Evolutionary conservation across 768 basidiomycete genomes (phyloP).

Genomic region (Hebeloma cylindrosporum): DNA sequence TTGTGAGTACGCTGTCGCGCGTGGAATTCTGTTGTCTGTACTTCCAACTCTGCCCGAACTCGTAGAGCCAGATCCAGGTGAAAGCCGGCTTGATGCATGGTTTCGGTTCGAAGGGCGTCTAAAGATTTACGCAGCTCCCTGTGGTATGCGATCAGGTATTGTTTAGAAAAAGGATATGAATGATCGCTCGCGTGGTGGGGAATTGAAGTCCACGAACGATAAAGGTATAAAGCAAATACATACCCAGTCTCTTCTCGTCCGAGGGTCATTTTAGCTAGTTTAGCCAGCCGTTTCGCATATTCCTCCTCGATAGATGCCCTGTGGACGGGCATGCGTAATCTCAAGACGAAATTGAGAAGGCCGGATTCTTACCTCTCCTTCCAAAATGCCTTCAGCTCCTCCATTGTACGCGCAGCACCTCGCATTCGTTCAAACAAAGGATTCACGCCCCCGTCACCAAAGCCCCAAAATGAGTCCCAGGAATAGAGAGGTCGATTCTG

Average conservation of each 20-base stretch:
- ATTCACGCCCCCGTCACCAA: conserved; percentile 83
- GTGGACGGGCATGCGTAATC: conserved; percentile 13
- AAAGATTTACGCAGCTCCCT: conserved; percentile 83
- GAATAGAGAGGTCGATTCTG: conserved; percentile 71
- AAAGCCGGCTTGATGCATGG: conserved; percentile 73
- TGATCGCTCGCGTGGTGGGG: neutral
- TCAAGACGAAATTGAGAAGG: no score
- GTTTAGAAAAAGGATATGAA: neutral
- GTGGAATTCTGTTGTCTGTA: conserved; percentile 56
- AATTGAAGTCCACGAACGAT: neutral
- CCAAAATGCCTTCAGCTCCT: conserved; percentile 87
- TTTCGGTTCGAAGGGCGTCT: conserved; percentile 79
- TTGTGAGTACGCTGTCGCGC: conserved; percentile 69
- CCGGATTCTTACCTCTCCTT: conserved; percentile 76
- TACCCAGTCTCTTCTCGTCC: conserved; percentile 95
- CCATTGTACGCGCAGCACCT: conserved; percentile 81
- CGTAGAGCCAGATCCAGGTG: conserved; percentile 76
- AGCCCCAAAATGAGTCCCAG: conserved; percentile 97
- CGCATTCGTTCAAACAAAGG: conserved; percentile 89
- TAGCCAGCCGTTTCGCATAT: conserved; percentile 82
- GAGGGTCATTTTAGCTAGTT: conserved; percentile 71
- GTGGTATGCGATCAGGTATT: conserved; percentile 23
- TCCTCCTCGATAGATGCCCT: conserved; percentile 94
- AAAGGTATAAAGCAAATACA: conserved; percentile 40
- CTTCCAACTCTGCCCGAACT: conserved; percentile 76